Base-by-base conservation (phyloP, 1,284 basidiomycete genomes). In the Leccinum pseudoinsigne region DNA sequence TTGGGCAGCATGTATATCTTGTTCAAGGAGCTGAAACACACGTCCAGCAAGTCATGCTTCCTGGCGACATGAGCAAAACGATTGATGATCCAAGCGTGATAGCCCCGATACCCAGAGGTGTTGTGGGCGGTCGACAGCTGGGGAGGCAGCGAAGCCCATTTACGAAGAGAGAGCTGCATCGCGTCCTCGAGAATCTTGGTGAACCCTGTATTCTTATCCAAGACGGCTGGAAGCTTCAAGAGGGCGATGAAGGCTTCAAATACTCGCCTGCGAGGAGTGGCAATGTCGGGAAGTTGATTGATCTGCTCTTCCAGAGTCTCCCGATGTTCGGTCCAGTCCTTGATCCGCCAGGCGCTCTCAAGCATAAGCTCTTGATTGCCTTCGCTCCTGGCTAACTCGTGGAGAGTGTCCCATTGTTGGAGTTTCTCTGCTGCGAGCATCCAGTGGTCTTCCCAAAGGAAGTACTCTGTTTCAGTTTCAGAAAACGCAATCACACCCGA, bases 61-160 rank as follows among this genome's bases (percentile, higher is more conserved):
- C 97, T 86, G 28, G 98, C 97, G 61, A 98, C 95, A 75, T 99
- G 97, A n/a, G 98, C 98, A 74, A 99, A 99, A 9, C 97, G 90
- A 76, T 99, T 99, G 82, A 99, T 98, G 76, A 98, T 99, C 98
- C 97, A 99, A 4, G 97, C 97, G 74, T 99, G 98, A 76, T 95
- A 99, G n/a, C 97, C 98, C 61, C 98, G 87, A 77, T 95, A 99
- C 5, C 97, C 97, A 73, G 90, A 94, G 2, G 96, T 98, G 65
- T 89, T 93, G 75, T 99, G 98, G 2, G 96, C 95, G 40, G 89
- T 84, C 1, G 95, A 97, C 61, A 99, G 86, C 34, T 92, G 86
- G 8, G 85, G 79, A 2, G 98, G 97, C 14, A 99, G 81, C 58
- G 89, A 89, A 63, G 93, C 87, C 97, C 97, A 99, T 83, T 98